Conservation (phyloP, 2,329 filamentous ascomycete species). For the Aspergillus alliaceus region DNA sequence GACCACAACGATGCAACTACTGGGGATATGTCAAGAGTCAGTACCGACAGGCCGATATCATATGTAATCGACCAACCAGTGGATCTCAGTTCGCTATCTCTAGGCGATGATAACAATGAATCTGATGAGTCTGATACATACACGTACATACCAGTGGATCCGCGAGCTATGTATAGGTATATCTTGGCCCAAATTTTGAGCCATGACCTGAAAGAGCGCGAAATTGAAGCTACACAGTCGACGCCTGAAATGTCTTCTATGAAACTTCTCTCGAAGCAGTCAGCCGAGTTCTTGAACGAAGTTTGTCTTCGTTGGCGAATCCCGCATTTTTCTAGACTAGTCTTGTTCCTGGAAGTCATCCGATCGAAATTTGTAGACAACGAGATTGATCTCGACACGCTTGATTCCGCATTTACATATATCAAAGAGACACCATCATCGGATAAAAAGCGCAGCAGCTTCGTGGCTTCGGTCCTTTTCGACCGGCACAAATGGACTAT, state of each 20-base stretch:
- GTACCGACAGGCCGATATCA: constrained; percentile 49
- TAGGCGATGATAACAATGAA: constrained; percentile 51
- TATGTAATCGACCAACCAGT: constrained; percentile 67
- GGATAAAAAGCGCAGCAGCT: constrained; percentile 55
- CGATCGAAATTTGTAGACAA: constrained; percentile 82
- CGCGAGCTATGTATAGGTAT: constrained; percentile 78
- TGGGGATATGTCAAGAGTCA: constrained; percentile 47
- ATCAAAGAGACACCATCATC: constrained; percentile 71
- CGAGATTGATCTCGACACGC: constrained; percentile 75
- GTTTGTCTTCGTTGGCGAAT: constrained; percentile 86
- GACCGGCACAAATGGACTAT: constrained; percentile 68
- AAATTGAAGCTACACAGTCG: constrained; percentile 51
- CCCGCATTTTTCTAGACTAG: constrained; percentile 75
- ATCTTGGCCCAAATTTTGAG: constrained; percentile 75
- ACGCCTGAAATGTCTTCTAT: constrained; percentile 50
- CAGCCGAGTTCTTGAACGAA: constrained; percentile 79
- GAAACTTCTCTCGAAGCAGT: constrained; percentile 69
- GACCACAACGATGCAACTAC: constrained; percentile 43
- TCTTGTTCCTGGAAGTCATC: constrained; percentile 81
- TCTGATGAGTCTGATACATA: constrained; percentile 60
- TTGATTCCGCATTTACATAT: constrained; percentile 80
- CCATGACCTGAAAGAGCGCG: constrained; percentile 58
- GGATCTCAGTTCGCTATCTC: constrained; percentile 58
- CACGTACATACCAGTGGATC: constrained; percentile 84
- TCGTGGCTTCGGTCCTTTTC: constrained; percentile 50